Conservation (phyloP, 495 filamentous ascomycete species). For the Hypoxylon lenormandii region DNA sequence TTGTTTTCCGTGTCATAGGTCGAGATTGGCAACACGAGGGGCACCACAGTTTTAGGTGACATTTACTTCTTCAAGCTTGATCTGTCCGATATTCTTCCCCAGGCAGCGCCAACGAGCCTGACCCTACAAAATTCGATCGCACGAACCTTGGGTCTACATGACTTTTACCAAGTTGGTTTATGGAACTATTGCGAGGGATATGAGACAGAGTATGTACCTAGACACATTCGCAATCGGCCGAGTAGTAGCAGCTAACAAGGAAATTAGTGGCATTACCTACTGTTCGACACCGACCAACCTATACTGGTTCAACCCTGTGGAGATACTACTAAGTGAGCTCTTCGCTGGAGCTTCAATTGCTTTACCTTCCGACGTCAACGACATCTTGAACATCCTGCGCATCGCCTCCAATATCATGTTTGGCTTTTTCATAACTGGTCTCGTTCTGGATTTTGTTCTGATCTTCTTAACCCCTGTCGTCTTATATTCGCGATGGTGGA, state of each 20-base stretch:
- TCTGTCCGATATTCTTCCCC: conserved; percentile 84
- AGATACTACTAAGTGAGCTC: conserved; percentile 80
- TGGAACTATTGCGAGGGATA: conserved; percentile 94
- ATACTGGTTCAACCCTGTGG: conserved; percentile 92
- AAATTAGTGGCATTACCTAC: conserved; percentile 70
- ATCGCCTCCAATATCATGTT: conserved; percentile 92
- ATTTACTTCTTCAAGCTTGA: conserved; percentile 88
- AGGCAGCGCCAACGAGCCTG: conserved; percentile 75
- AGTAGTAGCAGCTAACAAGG: conserved; percentile 26
- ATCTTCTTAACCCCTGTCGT: conserved; percentile 57
- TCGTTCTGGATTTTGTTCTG: conserved; percentile 74
- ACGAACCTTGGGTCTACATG: conserved; percentile 86
- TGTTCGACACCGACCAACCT: conserved; percentile 76
- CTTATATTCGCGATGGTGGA: conserved; percentile 62
- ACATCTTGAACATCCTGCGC: conserved; percentile 77
- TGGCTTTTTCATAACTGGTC: conserved; percentile 79
- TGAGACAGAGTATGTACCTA: conserved; percentile 60
- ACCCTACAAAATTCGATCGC: conserved; percentile 86
- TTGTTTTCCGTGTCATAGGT: conserved; percentile 54
- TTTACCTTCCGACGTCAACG: conserved; percentile 75
- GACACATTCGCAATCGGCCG: neutral
- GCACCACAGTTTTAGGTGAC: conserved; percentile 68
- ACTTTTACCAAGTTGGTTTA: conserved; percentile 92
- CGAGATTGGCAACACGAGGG: conserved; percentile 75
- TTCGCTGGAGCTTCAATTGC: conserved; percentile 85